Evolutionary conservation across 2,329 filamentous ascomycete species (phyloP).

Genomic region (Pseudovirgaria hyperparasitica): DNA sequence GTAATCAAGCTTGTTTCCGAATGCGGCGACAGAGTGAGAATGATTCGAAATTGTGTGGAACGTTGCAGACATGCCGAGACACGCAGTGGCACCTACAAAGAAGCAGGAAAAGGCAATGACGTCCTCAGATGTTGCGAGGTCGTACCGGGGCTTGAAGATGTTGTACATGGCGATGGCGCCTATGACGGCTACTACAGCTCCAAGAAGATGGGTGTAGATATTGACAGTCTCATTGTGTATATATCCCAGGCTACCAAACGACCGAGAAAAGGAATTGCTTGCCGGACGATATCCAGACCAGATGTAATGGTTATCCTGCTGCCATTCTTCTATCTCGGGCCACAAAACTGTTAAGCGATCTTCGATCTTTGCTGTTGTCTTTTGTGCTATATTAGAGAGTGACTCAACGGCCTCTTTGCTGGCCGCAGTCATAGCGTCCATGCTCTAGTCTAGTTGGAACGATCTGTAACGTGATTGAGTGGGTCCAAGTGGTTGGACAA

Average conservation of each 20-base stretch:
- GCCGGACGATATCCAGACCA: conserved; percentile 50
- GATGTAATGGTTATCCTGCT: conserved; percentile 57
- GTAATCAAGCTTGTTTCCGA: conserved; percentile 91
- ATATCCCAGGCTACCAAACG: conserved; percentile 45
- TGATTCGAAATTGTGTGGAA: conserved; percentile 84
- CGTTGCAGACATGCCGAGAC: conserved; percentile 43
- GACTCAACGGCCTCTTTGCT: neutral
- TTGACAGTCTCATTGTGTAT: conserved; percentile 60
- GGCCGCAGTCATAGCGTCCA: conserved; percentile 3
- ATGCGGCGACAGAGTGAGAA: conserved; percentile 60
- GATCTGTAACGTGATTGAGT: too few relatives aligned
- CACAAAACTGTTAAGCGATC: conserved; percentile 35
- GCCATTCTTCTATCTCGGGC: conserved; percentile 32
- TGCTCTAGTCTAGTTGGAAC: too few relatives aligned
- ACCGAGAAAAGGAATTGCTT: conserved; percentile 47
- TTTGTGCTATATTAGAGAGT: conserved; percentile 1
- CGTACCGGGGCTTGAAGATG: conserved; percentile 17
- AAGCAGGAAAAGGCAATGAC: conserved; percentile 24
- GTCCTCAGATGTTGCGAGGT: conserved; percentile 21
- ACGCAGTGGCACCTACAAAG: conserved; percentile 28
- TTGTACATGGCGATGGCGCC: conserved; percentile 12
- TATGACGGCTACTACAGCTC: conserved; percentile 14
- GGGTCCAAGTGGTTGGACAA: too few relatives aligned
- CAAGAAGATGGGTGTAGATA: conserved; percentile 55
- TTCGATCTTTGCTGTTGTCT: conserved; percentile 22